Conservation (phyloP, 2,329 filamentous ascomycete genomes). For the Metarhizium brunneum region DNA sequence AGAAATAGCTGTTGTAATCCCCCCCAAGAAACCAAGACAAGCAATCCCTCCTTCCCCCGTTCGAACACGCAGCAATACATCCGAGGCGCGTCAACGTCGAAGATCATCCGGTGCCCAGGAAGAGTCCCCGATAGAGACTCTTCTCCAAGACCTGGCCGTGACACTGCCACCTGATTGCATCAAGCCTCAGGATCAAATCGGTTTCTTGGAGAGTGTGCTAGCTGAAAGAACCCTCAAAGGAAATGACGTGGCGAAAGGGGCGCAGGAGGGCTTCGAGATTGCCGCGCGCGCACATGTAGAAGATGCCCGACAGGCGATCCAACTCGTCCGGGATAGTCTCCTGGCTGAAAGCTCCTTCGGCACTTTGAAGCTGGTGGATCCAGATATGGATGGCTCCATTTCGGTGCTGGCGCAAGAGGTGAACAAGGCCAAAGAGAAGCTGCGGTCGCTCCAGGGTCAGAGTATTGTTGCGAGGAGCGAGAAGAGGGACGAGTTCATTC, state of each 20-base stretch:
- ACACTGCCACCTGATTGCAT: conserved; percentile 19
- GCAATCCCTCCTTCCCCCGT: conserved; percentile 24
- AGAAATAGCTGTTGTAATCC: conserved; percentile 28
- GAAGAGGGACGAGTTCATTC: conserved; percentile 38
- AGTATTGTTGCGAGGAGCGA: conserved; percentile 29
- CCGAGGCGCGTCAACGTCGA: conserved; percentile 17
- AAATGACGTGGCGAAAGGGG: conserved; percentile 31
- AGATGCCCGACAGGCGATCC: conserved; percentile 38
- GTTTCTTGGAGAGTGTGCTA: conserved; percentile 25
- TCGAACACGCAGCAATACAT: conserved; percentile 19
- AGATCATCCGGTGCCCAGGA: conserved; percentile 28
- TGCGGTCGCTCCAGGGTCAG: conserved; percentile 29
- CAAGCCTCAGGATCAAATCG: conserved; percentile 14
- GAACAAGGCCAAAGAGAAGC: conserved; percentile 26
- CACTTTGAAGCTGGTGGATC: conserved; percentile 40
- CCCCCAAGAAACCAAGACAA: conserved; percentile 13
- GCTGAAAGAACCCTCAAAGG: conserved; percentile 32
- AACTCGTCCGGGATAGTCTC: conserved; percentile 40
- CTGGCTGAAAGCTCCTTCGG: conserved; percentile 42
- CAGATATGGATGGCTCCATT: conserved; percentile 43
- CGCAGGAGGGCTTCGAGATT: conserved; percentile 42
- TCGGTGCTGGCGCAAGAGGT: conserved; percentile 36
- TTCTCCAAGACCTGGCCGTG: conserved; percentile 39
- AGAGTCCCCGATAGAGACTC: conserved; percentile 32
- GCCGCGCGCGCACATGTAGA: conserved; percentile 30